Evolutionary conservation across 2,329 filamentous ascomycete genomes (phyloP), one percentile per base, ranked within the genome.

Genomic region (Elsinoe necatrix): DNA sequence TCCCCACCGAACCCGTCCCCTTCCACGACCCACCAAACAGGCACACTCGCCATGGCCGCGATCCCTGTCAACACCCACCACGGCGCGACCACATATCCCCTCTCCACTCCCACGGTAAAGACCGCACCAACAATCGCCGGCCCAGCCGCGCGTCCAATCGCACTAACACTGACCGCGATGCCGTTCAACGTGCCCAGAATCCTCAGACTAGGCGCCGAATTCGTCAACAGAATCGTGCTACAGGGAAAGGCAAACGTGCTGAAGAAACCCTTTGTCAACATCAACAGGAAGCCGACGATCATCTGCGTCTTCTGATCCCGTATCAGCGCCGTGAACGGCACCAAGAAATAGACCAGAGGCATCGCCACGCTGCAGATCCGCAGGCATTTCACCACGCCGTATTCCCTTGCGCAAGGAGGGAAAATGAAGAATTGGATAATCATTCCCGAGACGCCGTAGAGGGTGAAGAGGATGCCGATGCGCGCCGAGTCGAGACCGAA

Each of bases 151-250:
- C 91, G 77, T 1, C 91, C 92, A 4, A 96, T 70, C 0, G 88
- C 90, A 61, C 84, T 86, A 31, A 91, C 82, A 57, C 85, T 87
- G 0, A 91, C 95, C 0, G 89, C 91, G 60, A 95, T 83, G 2
- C 92, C 93, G 66, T 97, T 97, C 56, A 97, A 73, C 0, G 91
- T 96, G 1, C 90, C 91, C 4, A 97, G 79, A 8, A 95, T 81
- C 42, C 80, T 76, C 14, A 95, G 74, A 56, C 85, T 90, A 0
- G 78, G 72, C 3, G 89, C 89, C 8, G 85, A 89, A 71, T 96
- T 96, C 25, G 91, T 96, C 35, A 97, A 79, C 48, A 97, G 77
- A 63, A 97, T 96, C 4, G 89, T 95, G 23, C 81, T 85, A 65
- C 88, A 93, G 0, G 93, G 92, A 68, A 96, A 96, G 0, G 86